These are phyloP conservation scores for Meripilus lineatus DNA, from an alignment of 1,284 basidiomycete species.

Conservation along the genomic window DNA sequence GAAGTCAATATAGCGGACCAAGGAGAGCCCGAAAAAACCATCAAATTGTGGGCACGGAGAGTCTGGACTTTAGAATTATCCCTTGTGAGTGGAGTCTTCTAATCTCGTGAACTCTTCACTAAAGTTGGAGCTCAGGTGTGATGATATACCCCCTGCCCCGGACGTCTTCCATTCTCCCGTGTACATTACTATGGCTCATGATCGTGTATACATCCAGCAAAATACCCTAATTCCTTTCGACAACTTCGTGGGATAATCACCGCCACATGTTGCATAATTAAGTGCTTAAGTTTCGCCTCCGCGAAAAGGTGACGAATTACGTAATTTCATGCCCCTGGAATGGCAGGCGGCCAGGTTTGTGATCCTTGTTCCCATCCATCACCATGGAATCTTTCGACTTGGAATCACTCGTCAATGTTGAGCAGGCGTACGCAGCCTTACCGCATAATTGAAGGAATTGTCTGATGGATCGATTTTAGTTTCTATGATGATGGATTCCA, in stretches of 20 bases:
- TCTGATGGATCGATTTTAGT: constrained; percentile 34
- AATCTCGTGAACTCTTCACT: not conserved
- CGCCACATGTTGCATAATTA: too few species aligned
- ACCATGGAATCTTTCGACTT: too few species aligned
- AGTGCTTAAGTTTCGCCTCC: too few species aligned
- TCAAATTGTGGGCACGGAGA: constrained; percentile 94
- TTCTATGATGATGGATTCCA: constrained; percentile 79
- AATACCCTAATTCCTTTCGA: not conserved
- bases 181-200: not conserved
- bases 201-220: not conserved
- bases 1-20: constrained; percentile 77
- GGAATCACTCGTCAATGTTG: constrained; percentile 62
- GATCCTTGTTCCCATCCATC: too few species aligned
- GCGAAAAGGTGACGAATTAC: too few species aligned
- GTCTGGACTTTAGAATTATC: constrained; percentile 99
- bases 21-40: constrained; percentile 46
- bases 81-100: constrained; percentile 55
- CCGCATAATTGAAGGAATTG: constrained; percentile 7
- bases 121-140: too few species aligned
- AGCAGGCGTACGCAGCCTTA: constrained; percentile 51
- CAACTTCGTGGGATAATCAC: too few species aligned
- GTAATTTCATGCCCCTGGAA: too few species aligned
- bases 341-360: too few species aligned
- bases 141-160: too few species aligned
- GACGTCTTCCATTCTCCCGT: not conserved